phyloP scores from a whole-genome alignment of 2,329 filamentous ascomycete genomes.

The Fusarium sp. region DNA sequence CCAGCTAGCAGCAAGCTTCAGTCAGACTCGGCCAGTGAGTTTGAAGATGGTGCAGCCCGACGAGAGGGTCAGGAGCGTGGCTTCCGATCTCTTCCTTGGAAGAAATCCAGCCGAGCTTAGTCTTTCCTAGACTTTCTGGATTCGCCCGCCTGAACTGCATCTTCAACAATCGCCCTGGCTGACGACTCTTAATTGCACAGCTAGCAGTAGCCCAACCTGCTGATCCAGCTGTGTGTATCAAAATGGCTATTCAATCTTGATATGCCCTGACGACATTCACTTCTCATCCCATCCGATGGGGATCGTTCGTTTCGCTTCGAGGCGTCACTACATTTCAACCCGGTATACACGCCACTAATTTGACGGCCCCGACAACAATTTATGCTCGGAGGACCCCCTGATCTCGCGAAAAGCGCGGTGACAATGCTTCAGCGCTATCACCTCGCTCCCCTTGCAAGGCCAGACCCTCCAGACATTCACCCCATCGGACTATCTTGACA shows the following conservation, averaged over 20 bases:
- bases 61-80: slow-evolving; percentile 70
- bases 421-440: slow-evolving; percentile 70
- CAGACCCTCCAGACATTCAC: slow-evolving; percentile 12
- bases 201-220: slow-evolving; percentile 55
- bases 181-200: slow-evolving; percentile 19
- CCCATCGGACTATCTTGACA: slow-evolving; percentile 16
- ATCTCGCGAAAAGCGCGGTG: slow-evolving; percentile 46
- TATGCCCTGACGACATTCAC: slow-evolving; percentile 26
- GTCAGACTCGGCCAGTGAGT: slow-evolving; percentile 57
- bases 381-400: slow-evolving; percentile 49
- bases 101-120: slow-evolving; percentile 47
- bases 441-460: slow-evolving; percentile 1
- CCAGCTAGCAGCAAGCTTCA: slow-evolving; percentile 61
- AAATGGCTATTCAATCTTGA: slow-evolving; percentile 5
- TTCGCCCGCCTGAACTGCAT: slow-evolving; percentile 31
- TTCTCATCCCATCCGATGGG: slow-evolving; percentile 23
- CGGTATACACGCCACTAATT: background rate
- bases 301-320: background rate
- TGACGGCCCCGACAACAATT: slow-evolving; percentile 56
- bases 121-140: slow-evolving; percentile 8
- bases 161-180: slow-evolving; percentile 49
- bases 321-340: background rate
- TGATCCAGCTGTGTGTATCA: slow-evolving; percentile 38
- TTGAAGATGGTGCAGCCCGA: slow-evolving; percentile 71
- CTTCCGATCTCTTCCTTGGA: slow-evolving; percentile 60